Conservation (phyloP, 495 filamentous ascomycete genomes). For the Rostrohypoxylon terebratum region DNA sequence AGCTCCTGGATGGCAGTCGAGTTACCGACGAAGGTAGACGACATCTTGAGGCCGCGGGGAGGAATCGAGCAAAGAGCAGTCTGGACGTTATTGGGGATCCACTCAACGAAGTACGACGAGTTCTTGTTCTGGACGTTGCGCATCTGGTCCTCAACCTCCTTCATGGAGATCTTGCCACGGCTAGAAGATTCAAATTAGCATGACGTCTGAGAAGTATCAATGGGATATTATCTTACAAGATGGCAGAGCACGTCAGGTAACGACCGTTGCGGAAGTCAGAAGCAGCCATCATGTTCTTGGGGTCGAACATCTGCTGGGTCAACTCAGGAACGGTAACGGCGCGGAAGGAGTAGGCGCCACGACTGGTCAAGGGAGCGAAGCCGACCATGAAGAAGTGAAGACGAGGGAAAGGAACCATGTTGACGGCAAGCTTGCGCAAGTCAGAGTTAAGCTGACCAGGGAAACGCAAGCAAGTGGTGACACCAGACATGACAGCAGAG, state of each 20-base stretch:
- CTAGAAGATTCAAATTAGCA: slow-evolving; percentile 58
- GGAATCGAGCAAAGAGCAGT: slow-evolving; percentile 99
- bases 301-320: slow-evolving; percentile 99
- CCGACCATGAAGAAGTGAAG: slow-evolving; percentile 99
- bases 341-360: slow-evolving; percentile 94
- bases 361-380: slow-evolving; percentile 98
- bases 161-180: slow-evolving; percentile 99
- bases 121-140: slow-evolving; percentile 99
- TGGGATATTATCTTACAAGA: slow-evolving; percentile 70
- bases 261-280: slow-evolving; percentile 99
- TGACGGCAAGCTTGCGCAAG: slow-evolving; percentile 98
- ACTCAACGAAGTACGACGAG: slow-evolving; percentile 99
- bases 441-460: slow-evolving; percentile 99
- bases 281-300: slow-evolving; percentile 99
- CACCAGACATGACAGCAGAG: slow-evolving; percentile 99
- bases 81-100: slow-evolving; percentile 99
- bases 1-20: slow-evolving; percentile 99
- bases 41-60: slow-evolving; percentile 98
- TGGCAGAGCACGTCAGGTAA: slow-evolving; percentile 99
- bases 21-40: slow-evolving; percentile 99
- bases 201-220: not conserved
- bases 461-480: slow-evolving; percentile 98
- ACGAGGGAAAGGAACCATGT: slow-evolving; percentile 99
- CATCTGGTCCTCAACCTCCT: slow-evolving; percentile 99
- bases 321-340: slow-evolving; percentile 97